Base-by-base conservation (phyloP, 345 rosid species). In the Capsella bursapastoris region DNA sequence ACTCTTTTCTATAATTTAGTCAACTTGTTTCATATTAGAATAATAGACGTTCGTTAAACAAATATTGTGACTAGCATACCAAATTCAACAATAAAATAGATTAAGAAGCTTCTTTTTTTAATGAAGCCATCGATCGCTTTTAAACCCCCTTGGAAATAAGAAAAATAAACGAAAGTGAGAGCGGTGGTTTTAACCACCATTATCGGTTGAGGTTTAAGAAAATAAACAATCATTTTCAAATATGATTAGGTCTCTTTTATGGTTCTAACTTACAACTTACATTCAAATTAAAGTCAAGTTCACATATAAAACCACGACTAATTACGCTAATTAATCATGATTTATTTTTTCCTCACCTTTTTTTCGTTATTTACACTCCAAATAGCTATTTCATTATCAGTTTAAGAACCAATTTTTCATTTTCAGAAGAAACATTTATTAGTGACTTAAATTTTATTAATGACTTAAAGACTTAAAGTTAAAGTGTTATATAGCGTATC, bases 221-320 rank as follows among this genome's bases (percentile, higher is more conserved):
- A 45, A 47, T 70, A 55, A 76, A 55, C 57, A 63, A 69, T 63
- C 71, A 47, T 49, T 70, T 70, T 63, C 75, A 76, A 70, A 62
- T 47, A 70, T 76, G 70, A 76, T 76, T 76, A 70, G 75, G 71
- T 76, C 66, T 70, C 66, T 70, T 70, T 76, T 70, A 63, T 70
- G 75, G 75, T 76, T 76, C 74, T 62, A 76, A 76, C 80, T 76
- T 76, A 49, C 52, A 76, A 76, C 71, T 55, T 76, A 76, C 53
- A 70, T 76, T 76, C 70, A 25, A 68, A 62, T 69, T 70, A 62
- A 69, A 62, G 80, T 69, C 74, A 76, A 55, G 48, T 69, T 76
- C 65, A 70, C 59, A 76, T 63, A 69, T 55, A 28, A 2, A 57
- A 76, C 34, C 43, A 56, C 70, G 66, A 70, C 71, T 76, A 27